Evolutionary conservation across 768 basidiomycete species (phyloP).

Genomic region (Suillus variegatus): DNA sequence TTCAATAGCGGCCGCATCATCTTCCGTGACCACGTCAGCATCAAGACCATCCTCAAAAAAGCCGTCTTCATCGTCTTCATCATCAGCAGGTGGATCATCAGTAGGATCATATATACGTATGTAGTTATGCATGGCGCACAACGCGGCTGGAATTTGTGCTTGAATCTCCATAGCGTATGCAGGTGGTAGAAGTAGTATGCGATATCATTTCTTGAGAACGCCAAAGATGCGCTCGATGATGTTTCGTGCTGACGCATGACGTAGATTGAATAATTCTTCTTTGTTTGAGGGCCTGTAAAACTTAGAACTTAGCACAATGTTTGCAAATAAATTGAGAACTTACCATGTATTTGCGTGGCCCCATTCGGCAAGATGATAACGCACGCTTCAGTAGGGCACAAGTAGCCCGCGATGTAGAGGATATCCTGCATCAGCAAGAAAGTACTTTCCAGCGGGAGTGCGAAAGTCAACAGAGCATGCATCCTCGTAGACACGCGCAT

Average conservation of each 20-base stretch:
- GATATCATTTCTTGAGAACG: too few species aligned
- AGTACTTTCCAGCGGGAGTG: slow-evolving; percentile 9
- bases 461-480: neutral
- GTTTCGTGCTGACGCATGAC: too few species aligned
- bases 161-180: slow-evolving; percentile 12
- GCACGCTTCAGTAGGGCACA: slow-evolving; percentile 22
- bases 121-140: slow-evolving; percentile 28
- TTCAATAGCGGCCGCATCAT: neutral
- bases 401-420: slow-evolving; percentile 24
- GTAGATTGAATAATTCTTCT: too few species aligned
- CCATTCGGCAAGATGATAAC: neutral
- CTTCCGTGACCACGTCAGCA: neutral
- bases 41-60: neutral
- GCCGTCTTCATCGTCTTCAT: neutral
- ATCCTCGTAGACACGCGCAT: too few species aligned
- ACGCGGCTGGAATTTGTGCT: slow-evolving; percentile 20
- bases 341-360: too few species aligned
- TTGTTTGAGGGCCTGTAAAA: too few species aligned
- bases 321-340: too few species aligned
- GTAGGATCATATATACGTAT: slow-evolving; percentile 16
- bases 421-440: slow-evolving; percentile 16
- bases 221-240: too few species aligned
- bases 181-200: too few species aligned
- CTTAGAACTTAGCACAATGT: too few species aligned
- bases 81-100: neutral